Base-by-base conservation (phyloP, 2,329 filamentous ascomycete genomes). In the Nigrospora sphaerica region DNA sequence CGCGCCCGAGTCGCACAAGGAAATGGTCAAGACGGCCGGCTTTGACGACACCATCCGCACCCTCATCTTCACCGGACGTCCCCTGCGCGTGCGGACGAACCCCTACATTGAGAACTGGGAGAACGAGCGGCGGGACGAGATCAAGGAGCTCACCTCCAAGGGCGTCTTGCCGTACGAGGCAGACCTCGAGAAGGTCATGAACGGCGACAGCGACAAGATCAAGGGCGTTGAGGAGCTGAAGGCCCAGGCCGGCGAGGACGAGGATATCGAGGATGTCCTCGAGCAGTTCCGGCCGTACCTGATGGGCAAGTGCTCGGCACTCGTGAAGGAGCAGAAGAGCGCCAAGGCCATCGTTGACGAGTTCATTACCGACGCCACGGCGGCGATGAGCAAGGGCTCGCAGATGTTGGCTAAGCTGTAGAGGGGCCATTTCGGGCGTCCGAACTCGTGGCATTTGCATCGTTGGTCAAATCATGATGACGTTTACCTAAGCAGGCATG, bases 1-100 rank as follows among this genome's bases (percentile, higher is more conserved):
- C 62, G 93, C 93, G 12, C 88, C 93, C 57, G 85, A 89, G 68
- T 81, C 87, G 40, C 92, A 98, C 78, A 93, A 97, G 74, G 92
- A 98, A 64, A 89, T 92, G 51, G 93, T 98, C 57, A 81, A 83
- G 62, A 96, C 92, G 38, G 81, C 93, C 44, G 81, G 87, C 57
- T 95, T 93, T 67, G 90, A 97, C 70, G 93, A 98, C 71, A 98
- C 95, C 62, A 74, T 97, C 65, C 87, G 89, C 64, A 98, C 93
- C 42, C 88, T 97, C 68, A 98, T 98, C 73, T 98, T 97, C 80
- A 98, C 93, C 47, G 93, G 93, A 46, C 88, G 93, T 48, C 93
- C 93, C 33, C 77, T 98, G 63, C 88, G 93, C 56, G 93, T 98
- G 49, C 85, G 91, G 65, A 93, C 81, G 64, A 98, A 97, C 74